Evolutionary conservation across 306 rosid genomes (phyloP), one percentile per base, ranked within the genome.

Genomic region (Begonia loranthoides): DNA sequence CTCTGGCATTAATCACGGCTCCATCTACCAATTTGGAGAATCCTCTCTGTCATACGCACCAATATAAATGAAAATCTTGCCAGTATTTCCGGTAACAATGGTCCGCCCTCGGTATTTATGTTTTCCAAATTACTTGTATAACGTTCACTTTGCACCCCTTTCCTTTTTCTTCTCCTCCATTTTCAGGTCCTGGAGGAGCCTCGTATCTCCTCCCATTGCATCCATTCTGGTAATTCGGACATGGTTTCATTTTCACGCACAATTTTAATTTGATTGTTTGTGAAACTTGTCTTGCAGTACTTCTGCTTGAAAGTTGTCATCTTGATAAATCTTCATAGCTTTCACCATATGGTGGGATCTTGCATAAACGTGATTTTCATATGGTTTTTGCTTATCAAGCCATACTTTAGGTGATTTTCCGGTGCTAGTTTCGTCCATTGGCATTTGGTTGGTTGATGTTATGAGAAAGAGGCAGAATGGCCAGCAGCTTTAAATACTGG

Each of bases 401-500:
- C 36, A 28, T 7, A 28, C 36, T 28, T 28, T 28, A 28, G 36
- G 36, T 3, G 36, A 28, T 28, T 28, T 28, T 28, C 36, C 6
- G 4, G 36, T 28, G 36, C 36, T 1, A 28, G 22, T 24, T 24
- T 24, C 34, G 36, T 5, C 36, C 36, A 28, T 28, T 28, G 36
- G n/a, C 45, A 46, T 17, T 65, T 74, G n/a, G 21, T 46, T n/a
- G 9, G 57, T 57, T 48, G 70, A 56, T 66, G 45, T 36, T 45
- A 12, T 22, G 41, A 39, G 62, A 64, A 57, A 41, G 45, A 54
- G 62, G 55, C 51, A 47, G 71, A 69, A 84, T 84, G 95, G 69
- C 78, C 17, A 44, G 52, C 24, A 69, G 72, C 67, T 89, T 73
- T 48, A 67, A 55, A 52, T 85, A 65, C 64, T 89, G 97, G 97